Conservation (phyloP, 163 green algal genomes). For the Coccomyxa subellipsoidea region DNA sequence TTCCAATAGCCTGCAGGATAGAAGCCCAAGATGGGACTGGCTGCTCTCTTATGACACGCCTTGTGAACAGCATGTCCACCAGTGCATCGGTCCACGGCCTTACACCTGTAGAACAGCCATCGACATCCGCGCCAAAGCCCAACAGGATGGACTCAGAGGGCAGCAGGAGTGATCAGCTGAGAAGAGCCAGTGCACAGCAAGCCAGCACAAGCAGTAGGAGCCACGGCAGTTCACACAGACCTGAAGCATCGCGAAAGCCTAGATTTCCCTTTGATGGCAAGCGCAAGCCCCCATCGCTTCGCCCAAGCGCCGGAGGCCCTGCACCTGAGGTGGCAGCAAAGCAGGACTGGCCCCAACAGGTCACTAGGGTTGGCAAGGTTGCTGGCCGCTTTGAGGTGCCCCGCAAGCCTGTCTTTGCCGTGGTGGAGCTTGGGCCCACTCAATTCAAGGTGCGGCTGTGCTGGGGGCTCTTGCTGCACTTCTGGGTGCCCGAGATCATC, state of each 20-base stretch:
- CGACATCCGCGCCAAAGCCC: neutral
- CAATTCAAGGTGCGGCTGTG: slow-evolving; percentile 76
- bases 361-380: neutral
- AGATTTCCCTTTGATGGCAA: neutral
- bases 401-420: slow-evolving; percentile 59
- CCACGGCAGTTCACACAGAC: neutral
- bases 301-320: neutral
- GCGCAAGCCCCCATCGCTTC: neutral
- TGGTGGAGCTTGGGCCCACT: slow-evolving; percentile 71
- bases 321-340: slow-evolving; percentile 1
- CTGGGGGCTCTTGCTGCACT: neutral
- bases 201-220: neutral
- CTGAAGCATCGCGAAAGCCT: neutral
- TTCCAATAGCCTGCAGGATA: too few species aligned
- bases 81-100: too few species aligned
- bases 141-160: neutral
- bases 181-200: neutral
- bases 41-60: too few species aligned
- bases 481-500: neutral
- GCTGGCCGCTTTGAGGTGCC: neutral
- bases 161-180: neutral
- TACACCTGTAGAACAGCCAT: too few species aligned
- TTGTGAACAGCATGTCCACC: too few species aligned
- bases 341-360: neutral
- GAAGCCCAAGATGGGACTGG: too few species aligned